Base-by-base conservation (phyloP, 1,284 basidiomycete species). In the Leccinum glutinopallens region DNA sequence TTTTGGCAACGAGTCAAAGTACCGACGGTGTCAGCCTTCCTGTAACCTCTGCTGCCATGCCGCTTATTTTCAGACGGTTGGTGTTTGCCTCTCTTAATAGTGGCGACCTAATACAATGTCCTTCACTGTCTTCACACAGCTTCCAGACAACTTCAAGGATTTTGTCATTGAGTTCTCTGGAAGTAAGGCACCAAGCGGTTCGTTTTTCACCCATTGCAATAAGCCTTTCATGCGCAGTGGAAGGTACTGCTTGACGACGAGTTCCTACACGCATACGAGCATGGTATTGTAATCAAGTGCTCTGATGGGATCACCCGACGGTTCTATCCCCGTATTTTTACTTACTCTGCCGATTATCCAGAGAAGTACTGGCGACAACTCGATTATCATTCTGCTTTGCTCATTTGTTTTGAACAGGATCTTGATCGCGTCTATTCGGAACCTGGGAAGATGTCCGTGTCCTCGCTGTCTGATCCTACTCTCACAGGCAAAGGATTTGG, bases 241-340 rank as follows among this genome's bases (percentile, higher is more conserved):
- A 51, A 51, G 0, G 49, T n/a, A 51, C 2, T 51, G 0, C 49
- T 51, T 1, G 22, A 51, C 1, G 49, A 51, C 19, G 22, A 51
- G 9, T 51, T 51, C 22, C 22, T 51, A 51, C 49, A 22, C 0
- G 49, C 49, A 51, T 51, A 51, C 2, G 49, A 2, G 49, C 49
- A 51, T 51, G 49, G 49, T n/a, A 51, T 51, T n/a, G 49, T 51
- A 22, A 51, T 51, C 49, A 22, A 51, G 49, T 51, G 49, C 49
- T 51, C 5, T 22, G 49, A 51, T 51, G 49, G 49, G 22, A 22
- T 51, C 2, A 51, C 49, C 49, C 22, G 49, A 22, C 49, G 22
- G 0, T 51, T 51, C 49, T 51, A 51, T 22, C 49, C 49, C 22
- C 49, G 49, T 12, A 51, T 51, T 2, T 51, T 51, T 51, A 51